Conservation (phyloP, 208 protist species). For the Leishmania lainsoni region DNA sequence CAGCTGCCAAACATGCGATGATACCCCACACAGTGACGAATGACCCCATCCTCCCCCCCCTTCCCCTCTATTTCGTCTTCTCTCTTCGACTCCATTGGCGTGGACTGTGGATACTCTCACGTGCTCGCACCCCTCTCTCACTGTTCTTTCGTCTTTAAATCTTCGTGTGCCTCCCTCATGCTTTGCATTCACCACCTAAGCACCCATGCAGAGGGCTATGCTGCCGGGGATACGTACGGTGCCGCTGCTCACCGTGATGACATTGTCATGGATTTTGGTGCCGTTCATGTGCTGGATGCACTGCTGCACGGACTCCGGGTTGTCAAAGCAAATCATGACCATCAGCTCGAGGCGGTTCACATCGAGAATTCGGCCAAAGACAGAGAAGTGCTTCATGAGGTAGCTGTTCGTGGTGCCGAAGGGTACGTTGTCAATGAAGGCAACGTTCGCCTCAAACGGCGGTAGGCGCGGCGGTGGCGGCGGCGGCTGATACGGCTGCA, state of each 20-base stretch:
- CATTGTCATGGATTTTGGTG: constrained; percentile 59
- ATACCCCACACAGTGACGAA: background rate
- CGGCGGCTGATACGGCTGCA: background rate
- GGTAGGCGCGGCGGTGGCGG: constrained; percentile 31
- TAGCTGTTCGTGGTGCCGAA: constrained; percentile 83
- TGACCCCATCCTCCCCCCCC: background rate
- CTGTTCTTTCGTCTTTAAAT: background rate
- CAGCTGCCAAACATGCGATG: background rate
- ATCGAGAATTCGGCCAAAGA: constrained; percentile 78
- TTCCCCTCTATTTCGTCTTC: background rate
- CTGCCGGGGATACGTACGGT: constrained; percentile 74
- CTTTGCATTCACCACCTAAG: constrained; percentile 25
- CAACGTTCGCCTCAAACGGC: constrained; percentile 62
- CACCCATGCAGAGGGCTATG: constrained; percentile 53
- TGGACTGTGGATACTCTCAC: background rate
- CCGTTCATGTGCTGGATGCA: constrained; percentile 87
- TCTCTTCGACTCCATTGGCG: background rate
- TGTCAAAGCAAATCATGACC: constrained; percentile 80
- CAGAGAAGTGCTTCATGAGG: constrained; percentile 73
- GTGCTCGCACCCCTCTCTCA: background rate
- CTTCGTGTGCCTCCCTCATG: background rate
- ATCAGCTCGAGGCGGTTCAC: constrained; percentile 79
- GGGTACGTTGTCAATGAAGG: constrained; percentile 81
- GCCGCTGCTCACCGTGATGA: constrained; percentile 86
- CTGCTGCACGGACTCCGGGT: constrained; percentile 75